Conservation (phyloP, 495 filamentous ascomycete species). For the Terfezia boudieri region DNA sequence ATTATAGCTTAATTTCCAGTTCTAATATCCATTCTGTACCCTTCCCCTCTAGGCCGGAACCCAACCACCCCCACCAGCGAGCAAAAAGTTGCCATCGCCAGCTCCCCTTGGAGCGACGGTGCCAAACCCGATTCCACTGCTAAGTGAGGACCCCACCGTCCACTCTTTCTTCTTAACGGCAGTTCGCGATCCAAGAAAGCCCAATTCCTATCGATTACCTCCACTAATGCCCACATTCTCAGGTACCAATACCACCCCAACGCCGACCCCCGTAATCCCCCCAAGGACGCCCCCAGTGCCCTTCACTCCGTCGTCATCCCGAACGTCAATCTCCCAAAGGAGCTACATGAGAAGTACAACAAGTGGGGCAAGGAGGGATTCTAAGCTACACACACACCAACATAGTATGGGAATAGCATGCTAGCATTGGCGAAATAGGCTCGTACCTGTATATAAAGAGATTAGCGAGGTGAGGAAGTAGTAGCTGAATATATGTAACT, state of each 20-base stretch:
- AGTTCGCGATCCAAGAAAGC: too few relatives aligned
- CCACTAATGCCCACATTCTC: background rate
- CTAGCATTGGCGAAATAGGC: too few relatives aligned
- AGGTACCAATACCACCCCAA: constrained; percentile 58
- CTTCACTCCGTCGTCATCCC: constrained; percentile 85
- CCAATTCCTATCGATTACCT: too few relatives aligned
- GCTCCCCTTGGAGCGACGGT: background rate
- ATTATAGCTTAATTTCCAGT: constrained; percentile 1
- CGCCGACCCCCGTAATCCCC: constrained; percentile 49
- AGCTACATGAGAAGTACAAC: constrained; percentile 86
- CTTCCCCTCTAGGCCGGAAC: constrained; percentile 36
- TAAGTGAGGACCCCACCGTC: too few relatives aligned
- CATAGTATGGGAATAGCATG: too few relatives aligned
- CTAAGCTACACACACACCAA: background rate
- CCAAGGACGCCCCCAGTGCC: constrained; percentile 79
- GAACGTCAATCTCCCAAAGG: constrained; percentile 77
- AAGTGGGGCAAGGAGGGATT: constrained; percentile 82
- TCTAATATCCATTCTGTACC: constrained; percentile 11
- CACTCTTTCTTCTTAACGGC: too few relatives aligned
- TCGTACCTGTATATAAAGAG: too few relatives aligned
- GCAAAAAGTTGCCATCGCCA: constrained; percentile 33
- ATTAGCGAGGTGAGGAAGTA: too few relatives aligned
- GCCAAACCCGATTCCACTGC: background rate
- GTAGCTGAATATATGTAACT: too few relatives aligned
- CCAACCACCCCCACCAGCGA: constrained; percentile 74